Evolutionary conservation across 768 basidiomycete genomes (phyloP).

Genomic region (Leccinum olivaceopallidum): DNA sequence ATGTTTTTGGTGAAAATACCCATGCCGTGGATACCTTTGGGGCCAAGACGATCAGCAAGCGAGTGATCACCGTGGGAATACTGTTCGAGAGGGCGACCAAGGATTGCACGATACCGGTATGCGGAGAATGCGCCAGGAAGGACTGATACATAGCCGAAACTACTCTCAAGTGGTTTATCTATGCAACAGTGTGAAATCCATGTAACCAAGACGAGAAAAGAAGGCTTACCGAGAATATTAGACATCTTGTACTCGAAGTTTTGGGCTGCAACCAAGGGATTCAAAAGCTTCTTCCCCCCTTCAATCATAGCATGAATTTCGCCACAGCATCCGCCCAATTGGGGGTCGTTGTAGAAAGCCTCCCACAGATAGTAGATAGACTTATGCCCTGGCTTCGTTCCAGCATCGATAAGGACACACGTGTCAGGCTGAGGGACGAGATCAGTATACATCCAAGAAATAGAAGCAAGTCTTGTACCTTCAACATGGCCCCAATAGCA

Average conservation of each 20-base stretch:
- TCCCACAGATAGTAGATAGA: conserved; percentile 96
- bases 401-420: conserved; percentile 91
- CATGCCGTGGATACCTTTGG: conserved; percentile 96
- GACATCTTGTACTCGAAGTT: conserved; percentile 99
- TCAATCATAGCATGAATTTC: conserved; percentile 98
- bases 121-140: conserved; percentile 97
- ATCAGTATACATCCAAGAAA: conserved; percentile 5
- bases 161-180: conserved; percentile 95
- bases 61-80: conserved; percentile 90
- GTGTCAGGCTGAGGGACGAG: conserved; percentile 68
- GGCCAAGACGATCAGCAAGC: conserved; percentile 86
- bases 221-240: conserved; percentile 75
- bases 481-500: conserved; percentile 79
- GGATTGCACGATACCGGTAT: conserved; percentile 91
- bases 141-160: conserved; percentile 95
- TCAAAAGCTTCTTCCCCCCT: conserved; percentile 87
- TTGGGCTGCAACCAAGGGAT: conserved; percentile 91
- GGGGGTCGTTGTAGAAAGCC: conserved; percentile 77
- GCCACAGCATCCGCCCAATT: conserved; percentile 88
- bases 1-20: conserved; percentile 96
- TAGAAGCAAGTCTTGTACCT: conserved; percentile 43
- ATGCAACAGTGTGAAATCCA: conserved; percentile 10
- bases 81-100: conserved; percentile 81
- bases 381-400: conserved; percentile 95
- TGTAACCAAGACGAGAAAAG: neutral